Conservation (phyloP, 2,329 filamentous ascomycete genomes). For the Clarireedia monteithiana region DNA sequence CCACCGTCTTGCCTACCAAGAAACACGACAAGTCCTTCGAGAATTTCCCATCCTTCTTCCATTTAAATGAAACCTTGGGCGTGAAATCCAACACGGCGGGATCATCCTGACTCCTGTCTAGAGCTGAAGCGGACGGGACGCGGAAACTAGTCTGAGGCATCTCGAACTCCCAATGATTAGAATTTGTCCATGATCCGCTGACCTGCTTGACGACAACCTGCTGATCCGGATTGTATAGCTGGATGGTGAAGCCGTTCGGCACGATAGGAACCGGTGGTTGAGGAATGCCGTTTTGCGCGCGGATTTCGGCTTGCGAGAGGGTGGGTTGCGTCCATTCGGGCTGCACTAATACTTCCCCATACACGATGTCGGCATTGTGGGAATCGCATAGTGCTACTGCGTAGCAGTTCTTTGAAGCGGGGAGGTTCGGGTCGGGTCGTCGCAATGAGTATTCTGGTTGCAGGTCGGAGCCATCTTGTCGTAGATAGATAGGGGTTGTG, state of each 20-base stretch:
- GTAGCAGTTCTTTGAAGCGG: constrained; percentile 72
- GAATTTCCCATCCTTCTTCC: constrained; percentile 81
- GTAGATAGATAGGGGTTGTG: constrained; percentile 47
- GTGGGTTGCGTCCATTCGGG: constrained; percentile 82
- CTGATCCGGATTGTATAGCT: constrained; percentile 92
- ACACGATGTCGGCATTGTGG: constrained; percentile 72
- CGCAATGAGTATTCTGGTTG: constrained; percentile 73
- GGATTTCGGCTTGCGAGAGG: constrained; percentile 72
- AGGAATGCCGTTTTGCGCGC: constrained; percentile 56
- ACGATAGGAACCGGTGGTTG: constrained; percentile 64
- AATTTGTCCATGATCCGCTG: constrained; percentile 70
- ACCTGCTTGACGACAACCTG: constrained; percentile 63
- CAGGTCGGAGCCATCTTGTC: constrained; percentile 74
- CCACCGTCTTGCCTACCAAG: constrained; percentile 69
- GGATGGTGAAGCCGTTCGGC: constrained; percentile 72
- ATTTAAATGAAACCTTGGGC: constrained; percentile 76
- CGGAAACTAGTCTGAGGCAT: constrained; percentile 82
- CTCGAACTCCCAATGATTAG: constrained; percentile 83
- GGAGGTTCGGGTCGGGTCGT: constrained; percentile 62
- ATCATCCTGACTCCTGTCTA: constrained; percentile 66
- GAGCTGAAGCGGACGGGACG: constrained; percentile 64
- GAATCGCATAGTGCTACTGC: constrained; percentile 80
- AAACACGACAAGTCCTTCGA: constrained; percentile 86
- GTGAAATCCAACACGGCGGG: constrained; percentile 46
- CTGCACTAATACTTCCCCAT: constrained; percentile 74